Conservation (phyloP, 2,329 filamentous ascomycete species). For the Neofusicoccum ribis region DNA sequence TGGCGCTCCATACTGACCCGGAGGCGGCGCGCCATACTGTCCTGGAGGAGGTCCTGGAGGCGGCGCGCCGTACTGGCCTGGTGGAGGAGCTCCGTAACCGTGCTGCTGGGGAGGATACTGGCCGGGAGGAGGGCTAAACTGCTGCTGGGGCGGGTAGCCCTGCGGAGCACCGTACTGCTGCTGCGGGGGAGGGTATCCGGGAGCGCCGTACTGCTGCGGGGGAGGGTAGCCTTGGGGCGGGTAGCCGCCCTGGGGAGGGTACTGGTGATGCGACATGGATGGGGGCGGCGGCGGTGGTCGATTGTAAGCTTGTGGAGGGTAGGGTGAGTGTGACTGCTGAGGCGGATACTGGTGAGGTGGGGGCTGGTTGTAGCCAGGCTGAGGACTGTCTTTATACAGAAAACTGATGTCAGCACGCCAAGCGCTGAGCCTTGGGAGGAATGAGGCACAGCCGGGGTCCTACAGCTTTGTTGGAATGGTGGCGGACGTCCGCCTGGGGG, state of each 20-base stretch:
- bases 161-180: conserved; percentile 25
- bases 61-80: conserved; percentile 40
- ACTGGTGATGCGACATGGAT: conserved; percentile 29
- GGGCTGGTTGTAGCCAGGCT: conserved; percentile 17
- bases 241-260: conserved; percentile 33
- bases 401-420: conserved; percentile 23
- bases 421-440: conserved; percentile 11
- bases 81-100: conserved; percentile 33
- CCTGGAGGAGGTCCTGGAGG: conserved; percentile 23
- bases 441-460: conserved; percentile 23
- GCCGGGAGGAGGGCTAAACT: conserved; percentile 23
- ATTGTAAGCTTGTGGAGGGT: conserved; percentile 27
- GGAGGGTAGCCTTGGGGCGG: conserved; percentile 29
- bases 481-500: conserved; percentile 32
- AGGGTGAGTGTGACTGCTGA: conserved; percentile 26
- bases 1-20: conserved; percentile 39
- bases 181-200: conserved; percentile 6
- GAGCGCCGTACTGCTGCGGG: conserved; percentile 26
- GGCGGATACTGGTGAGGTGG: neutral
- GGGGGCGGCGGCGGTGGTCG: conserved; percentile 17
- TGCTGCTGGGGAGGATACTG: conserved; percentile 35
- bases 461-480: conserved; percentile 30
- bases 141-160: conserved; percentile 24
- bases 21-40: conserved; percentile 29
- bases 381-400: conserved; percentile 19